Percentiles rank a stretch among this genome's conserved stretches.
Evolutionary conservation across 352 stramenopile genomes (phyloP).

Genomic region (Pythium pectinolyticum): DNA sequence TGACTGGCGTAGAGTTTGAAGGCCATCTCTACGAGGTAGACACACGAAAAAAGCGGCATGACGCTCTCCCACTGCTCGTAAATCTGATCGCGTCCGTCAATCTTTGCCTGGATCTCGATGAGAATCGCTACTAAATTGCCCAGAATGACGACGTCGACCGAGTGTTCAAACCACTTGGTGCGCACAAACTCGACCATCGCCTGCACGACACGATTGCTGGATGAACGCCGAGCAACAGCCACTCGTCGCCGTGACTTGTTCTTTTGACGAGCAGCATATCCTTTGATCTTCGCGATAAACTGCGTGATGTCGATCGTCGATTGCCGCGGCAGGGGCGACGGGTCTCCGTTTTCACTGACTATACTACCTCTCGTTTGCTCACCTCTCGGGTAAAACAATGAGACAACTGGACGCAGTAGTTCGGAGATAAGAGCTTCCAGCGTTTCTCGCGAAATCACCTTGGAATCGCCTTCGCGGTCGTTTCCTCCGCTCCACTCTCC

Average conservation of each 20-base stretch:
- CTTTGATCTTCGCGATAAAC: constrained; percentile 25
- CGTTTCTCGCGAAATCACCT: constrained; percentile 18
- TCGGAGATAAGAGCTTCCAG: constrained; percentile 21
- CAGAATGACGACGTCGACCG: constrained; percentile 42
- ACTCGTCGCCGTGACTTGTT: constrained; percentile 15
- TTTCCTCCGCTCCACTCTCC: constrained; percentile 8
- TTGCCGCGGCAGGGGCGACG: background rate
- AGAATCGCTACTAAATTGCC: constrained; percentile 49
- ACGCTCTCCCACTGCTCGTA: constrained; percentile 44
- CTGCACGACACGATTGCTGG: constrained; percentile 20
- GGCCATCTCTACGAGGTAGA: constrained; percentile 82
- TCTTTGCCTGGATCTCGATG: constrained; percentile 52
- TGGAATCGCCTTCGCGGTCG: constrained; percentile 1
- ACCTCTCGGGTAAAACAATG: constrained; percentile 12
- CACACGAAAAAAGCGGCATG: constrained; percentile 68
- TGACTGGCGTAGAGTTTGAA: constrained; percentile 73
- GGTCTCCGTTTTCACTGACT: background rate
- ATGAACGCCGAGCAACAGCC: background rate
- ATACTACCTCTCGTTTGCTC: background rate
- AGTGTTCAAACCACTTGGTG: constrained; percentile 37
- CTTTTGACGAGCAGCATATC: constrained; percentile 22
- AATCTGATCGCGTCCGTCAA: constrained; percentile 25
- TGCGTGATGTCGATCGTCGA: constrained; percentile 15
- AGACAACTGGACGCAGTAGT: constrained; percentile 21
- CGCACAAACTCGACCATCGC: constrained; percentile 31